Evolutionary conservation across 2,329 filamentous ascomycete species (phyloP), one percentile per base, ranked within the genome.

Genomic region (Claviceps africana): DNA sequence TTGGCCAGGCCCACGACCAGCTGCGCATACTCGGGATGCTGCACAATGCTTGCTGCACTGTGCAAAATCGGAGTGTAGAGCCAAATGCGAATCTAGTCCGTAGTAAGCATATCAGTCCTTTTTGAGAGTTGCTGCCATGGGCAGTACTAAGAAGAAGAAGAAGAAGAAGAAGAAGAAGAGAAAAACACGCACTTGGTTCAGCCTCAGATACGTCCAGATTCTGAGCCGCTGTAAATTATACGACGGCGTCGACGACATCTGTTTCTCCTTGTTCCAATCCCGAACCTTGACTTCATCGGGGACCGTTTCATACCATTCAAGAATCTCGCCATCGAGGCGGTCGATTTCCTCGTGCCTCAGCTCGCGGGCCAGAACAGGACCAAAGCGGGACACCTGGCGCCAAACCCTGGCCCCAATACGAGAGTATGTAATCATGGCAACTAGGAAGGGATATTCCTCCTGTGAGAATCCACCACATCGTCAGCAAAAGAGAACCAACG

Each of bases 11-110:
- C 81, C 31, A 89, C 83, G 0, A 81, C 85, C 0, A 78, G 85
- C 60, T 87, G 81, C 3, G 89, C 89, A 56, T 87, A 82, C 4
- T 72, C 69, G 49, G 83, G 76, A 62, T 95, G 85, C 53, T 84
- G 79, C 69, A 85, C 80, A 60, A 96, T 96, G 60, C 83, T 90
- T 13, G 81, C 85, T 3, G 87, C 82, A 19, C 85, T 91, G 65
- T 95, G 88, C 9, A 97, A 72, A 2, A 95, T 83, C 0, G 89
- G 89, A 0, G 88, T 86, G 65, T 94, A 90, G 30, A 96, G 86
- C 64, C 88, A 82, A 53, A 90, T 93, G 5, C 90, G 85, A 69
- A 95, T 87, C 70, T 72, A 15, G 3, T 2, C 28, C 2, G 17
- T 2, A 28, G 31, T 44, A 15, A 45, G 30, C 11, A 15, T 5